phyloP scores from a whole-genome alignment of 805 yeast species.

The Candida wancherniae region DNA sequence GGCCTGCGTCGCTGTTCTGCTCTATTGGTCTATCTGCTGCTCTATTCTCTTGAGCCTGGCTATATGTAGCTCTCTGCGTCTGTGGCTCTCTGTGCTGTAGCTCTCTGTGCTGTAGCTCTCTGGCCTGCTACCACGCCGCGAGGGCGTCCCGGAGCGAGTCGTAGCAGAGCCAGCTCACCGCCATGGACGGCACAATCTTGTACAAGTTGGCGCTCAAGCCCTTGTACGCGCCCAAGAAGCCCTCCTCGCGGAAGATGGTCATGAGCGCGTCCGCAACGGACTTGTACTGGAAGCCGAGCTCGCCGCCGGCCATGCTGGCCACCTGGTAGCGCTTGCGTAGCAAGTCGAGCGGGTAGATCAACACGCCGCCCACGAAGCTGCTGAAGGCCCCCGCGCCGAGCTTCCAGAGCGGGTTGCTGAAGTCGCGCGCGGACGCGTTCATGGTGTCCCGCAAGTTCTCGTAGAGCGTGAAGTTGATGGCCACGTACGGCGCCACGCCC shows the following conservation, averaged over 20 bases:
- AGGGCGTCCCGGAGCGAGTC: constrained; percentile 58
- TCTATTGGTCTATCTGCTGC: too few relatives aligned
- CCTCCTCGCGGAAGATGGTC: constrained; percentile 69
- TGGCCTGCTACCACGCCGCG: constrained; percentile 23
- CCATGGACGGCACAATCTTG: constrained; percentile 94
- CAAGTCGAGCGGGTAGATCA: constrained; percentile 89
- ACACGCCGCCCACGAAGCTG: constrained; percentile 85
- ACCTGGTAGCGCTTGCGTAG: constrained; percentile 89
- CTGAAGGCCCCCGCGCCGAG: constrained; percentile 77
- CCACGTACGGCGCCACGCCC: constrained; percentile 96
- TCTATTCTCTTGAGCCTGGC: too few relatives aligned
- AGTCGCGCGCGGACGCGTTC: constrained; percentile 27
- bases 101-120: too few relatives aligned
- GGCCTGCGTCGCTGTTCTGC: too few relatives aligned
- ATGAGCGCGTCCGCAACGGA: constrained; percentile 70
- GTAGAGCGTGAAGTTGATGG: constrained; percentile 85
- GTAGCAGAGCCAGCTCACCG: constrained; percentile 86
- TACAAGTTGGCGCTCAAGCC: constrained; percentile 77
- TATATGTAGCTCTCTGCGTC: too few relatives aligned
- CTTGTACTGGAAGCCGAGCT: constrained; percentile 78
- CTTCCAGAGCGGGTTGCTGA: constrained; percentile 49
- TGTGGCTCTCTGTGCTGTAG: too few relatives aligned
- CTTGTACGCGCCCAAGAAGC: constrained; percentile 64
- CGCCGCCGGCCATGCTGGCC: constrained; percentile 70
- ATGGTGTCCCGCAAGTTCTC: constrained; percentile 68